These are phyloP conservation scores for Primulina huaijiensis DNA, from an alignment of 257 asterid genomes.

Conservation along the genomic window DNA sequence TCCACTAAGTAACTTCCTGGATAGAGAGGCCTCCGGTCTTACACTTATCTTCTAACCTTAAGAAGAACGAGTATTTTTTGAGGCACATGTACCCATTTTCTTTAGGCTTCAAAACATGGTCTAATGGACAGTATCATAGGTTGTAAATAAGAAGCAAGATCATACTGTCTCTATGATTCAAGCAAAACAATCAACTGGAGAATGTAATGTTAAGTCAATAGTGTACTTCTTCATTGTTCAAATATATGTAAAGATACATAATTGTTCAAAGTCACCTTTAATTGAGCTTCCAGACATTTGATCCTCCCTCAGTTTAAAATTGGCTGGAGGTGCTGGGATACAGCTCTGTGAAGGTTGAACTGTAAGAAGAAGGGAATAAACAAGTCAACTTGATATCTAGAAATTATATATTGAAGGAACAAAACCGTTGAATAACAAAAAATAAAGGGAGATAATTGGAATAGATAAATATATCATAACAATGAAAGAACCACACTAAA, in stretches of 20 bases:
- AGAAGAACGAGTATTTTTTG: neutral
- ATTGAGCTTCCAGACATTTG: constrained; percentile 76
- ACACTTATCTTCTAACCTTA: neutral
- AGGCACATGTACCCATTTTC: neutral
- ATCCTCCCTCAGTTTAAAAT: constrained; percentile 73
- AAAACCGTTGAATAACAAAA: constrained; percentile 10
- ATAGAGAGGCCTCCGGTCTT: neutral
- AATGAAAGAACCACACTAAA: constrained; percentile 3
- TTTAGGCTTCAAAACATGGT: neutral
- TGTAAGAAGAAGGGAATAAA: constrained; percentile 26
- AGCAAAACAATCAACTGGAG: neutral
- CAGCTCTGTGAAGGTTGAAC: constrained; percentile 63
- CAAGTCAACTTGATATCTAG: neutral
- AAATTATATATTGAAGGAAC: neutral
- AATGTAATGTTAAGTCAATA: neutral
- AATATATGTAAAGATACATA: neutral
- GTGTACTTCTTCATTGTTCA: neutral
- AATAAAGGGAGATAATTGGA: neutral
- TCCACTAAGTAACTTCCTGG: neutral
- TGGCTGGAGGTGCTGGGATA: constrained; percentile 66
- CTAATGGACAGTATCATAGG: neutral
- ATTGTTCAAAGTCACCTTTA: constrained; percentile 51
- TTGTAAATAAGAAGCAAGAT: neutral
- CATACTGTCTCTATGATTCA: neutral
- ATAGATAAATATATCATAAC: constrained; percentile 6